Percentiles rank a stretch among this genome's conserved stretches.
These are phyloP conservation scores for Lolium multiflorum DNA, from an alignment of 176 grass and related monocot species.

Conservation along the genomic window DNA sequence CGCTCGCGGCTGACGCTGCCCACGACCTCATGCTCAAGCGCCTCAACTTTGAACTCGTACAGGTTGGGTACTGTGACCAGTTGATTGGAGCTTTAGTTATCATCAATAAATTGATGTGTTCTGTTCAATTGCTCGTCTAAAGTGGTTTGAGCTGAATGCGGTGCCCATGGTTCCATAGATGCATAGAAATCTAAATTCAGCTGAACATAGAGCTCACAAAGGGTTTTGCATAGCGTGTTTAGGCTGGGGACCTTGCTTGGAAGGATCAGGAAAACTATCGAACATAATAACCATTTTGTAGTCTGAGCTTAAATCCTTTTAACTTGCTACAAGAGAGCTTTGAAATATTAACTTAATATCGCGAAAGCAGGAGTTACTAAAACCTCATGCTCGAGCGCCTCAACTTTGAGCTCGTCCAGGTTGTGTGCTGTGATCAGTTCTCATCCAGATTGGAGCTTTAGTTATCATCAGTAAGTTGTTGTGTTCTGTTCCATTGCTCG, in stretches of 20 bases:
- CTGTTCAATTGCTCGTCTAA: neutral
- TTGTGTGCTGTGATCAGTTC: conserved; percentile 35
- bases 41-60: conserved; percentile 90
- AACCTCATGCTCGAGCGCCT: conserved; percentile 95
- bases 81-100: neutral
- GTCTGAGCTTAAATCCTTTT: neutral
- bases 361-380: neutral
- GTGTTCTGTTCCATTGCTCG: neutral
- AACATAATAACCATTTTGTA: too few species aligned
- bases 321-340: neutral
- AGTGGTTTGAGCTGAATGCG: neutral
- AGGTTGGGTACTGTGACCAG: conserved; percentile 52
- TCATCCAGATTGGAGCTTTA: neutral
- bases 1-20: conserved; percentile 62
- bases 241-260: neutral
- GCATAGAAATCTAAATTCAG: neutral
- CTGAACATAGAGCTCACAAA: neutral
- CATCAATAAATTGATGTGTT: neutral
- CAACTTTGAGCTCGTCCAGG: conserved; percentile 93
- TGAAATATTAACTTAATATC: neutral
- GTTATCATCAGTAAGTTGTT: neutral
- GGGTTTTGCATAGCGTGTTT: neutral
- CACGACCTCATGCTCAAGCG: conserved; percentile 97
- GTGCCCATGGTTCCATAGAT: neutral
- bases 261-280: neutral